A percentile compares a stretch with the other conserved stretches of the same genome.
Evolutionary conservation across 257 asterid species (phyloP).

Genomic region (Gardenia jasminoides): DNA sequence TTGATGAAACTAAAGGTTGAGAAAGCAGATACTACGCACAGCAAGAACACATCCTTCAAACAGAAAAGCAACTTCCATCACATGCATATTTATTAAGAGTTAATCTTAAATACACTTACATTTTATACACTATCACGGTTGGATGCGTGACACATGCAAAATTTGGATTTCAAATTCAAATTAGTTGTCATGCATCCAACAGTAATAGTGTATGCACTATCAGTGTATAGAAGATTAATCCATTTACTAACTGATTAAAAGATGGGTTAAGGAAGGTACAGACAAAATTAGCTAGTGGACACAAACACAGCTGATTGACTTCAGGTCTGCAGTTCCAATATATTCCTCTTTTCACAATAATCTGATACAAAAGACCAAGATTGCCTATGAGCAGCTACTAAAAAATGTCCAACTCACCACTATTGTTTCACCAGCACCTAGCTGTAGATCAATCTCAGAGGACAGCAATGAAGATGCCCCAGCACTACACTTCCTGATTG

Average conservation of each 20-base stretch:
- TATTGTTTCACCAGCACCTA: conserved; percentile 67
- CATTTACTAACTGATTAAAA: background rate
- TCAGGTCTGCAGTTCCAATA: background rate
- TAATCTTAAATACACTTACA: too few relatives aligned
- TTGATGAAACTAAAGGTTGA: background rate
- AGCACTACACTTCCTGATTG: conserved; percentile 52
- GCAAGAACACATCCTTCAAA: background rate
- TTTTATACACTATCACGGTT: too few relatives aligned
- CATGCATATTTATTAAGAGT: background rate
- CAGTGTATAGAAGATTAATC: too few relatives aligned
- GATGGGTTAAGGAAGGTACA: background rate
- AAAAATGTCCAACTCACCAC: conserved; percentile 50
- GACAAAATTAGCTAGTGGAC: background rate
- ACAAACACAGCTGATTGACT: background rate
- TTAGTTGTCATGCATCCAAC: too few relatives aligned
- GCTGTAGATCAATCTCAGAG: conserved; percentile 68
- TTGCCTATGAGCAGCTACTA: background rate
- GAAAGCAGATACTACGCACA: background rate
- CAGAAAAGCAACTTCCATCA: background rate
- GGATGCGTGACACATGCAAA: too few relatives aligned
- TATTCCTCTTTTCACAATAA: background rate
- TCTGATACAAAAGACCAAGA: background rate
- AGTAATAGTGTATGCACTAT: too few relatives aligned
- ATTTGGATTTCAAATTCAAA: too few relatives aligned
- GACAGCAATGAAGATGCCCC: conserved; percentile 55